Evolutionary conservation across 441 rosid genomes (phyloP).

Genomic region (California macrophylla): DNA sequence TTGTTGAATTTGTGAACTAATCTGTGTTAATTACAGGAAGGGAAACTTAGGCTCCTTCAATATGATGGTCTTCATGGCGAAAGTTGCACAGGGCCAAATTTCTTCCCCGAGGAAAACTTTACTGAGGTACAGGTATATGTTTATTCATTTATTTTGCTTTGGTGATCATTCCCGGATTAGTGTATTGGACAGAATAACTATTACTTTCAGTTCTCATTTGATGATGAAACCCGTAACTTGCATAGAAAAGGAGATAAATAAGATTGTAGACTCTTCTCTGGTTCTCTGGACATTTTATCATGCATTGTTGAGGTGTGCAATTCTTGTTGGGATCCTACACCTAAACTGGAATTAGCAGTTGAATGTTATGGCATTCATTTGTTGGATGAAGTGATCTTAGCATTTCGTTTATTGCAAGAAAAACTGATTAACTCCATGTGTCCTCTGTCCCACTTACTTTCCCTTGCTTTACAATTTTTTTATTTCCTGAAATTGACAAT

Average conservation of each 20-base stretch:
- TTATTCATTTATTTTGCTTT: background rate
- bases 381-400: background rate
- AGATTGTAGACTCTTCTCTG: background rate
- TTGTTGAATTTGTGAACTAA: conserved; percentile 11
- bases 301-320: too few species aligned
- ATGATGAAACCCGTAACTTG: background rate
- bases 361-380: background rate
- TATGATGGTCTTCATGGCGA: conserved; percentile 48
- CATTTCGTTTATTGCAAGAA: background rate
- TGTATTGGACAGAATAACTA: background rate
- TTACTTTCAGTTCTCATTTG: background rate
- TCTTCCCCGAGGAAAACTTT: conserved; percentile 44
- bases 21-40: conserved; percentile 51
- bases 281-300: too few species aligned
- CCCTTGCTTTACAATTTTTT: background rate
- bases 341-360: too few species aligned
- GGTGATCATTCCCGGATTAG: background rate
- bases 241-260: background rate
- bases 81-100: conserved; percentile 36
- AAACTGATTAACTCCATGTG: background rate
- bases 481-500: background rate
- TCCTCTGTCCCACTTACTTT: background rate
- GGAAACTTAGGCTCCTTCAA: conserved; percentile 68
- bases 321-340: too few species aligned
- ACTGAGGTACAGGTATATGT: conserved; percentile 44